Evolutionary conservation across 257 asterid species (phyloP), one percentile per base, ranked within the genome.

Genomic region (Scutellaria minor): DNA sequence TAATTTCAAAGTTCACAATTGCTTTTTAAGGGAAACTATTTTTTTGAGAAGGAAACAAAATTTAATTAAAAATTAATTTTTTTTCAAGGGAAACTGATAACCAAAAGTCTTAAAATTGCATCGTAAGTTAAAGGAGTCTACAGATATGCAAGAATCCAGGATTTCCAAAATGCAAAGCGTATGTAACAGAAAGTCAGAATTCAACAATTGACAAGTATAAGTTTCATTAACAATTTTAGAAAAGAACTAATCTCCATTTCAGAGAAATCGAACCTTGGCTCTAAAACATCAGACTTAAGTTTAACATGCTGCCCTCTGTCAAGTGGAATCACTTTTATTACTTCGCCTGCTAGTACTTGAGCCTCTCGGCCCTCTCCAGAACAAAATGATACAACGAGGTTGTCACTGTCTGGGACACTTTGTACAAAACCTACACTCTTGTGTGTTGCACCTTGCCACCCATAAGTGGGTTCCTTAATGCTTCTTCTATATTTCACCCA

Each of bases 221-320:
- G 27, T 42, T 45, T 67, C 41, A 27, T 13, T 58, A 64, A 41
- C 18, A 48, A 70, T 40, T 57, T 58, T 22, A 13, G 13, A 22
- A 7, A 74, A 56, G 62, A 51, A 45, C 45, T 42, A 27, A 24
- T 50, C 24, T 70, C 22, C 68, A 71, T 35, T 27, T 70, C 60
- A 66, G 47, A 71, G 42, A 70, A 64, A 51, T 44, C 79, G 55
- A 80, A 92, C 99, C 97, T 91, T 71, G 99, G 98, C 87, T 90
- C 96, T 80, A 72, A 73, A 69, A 95, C 96, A 83, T 95, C 98
- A 72, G 86, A 79, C 78, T 86, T 95, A 56, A 95, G 93, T 80
- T 85, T 90, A 68, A 95, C 99, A 65, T 95, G 99, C 80, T 95
- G 99, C 70, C 99, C 99, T 85, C 99, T 90, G 79, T 95, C 99